Base-by-base conservation (phyloP, 345 rosid genomes). In the Rubroshorea leprosula region DNA sequence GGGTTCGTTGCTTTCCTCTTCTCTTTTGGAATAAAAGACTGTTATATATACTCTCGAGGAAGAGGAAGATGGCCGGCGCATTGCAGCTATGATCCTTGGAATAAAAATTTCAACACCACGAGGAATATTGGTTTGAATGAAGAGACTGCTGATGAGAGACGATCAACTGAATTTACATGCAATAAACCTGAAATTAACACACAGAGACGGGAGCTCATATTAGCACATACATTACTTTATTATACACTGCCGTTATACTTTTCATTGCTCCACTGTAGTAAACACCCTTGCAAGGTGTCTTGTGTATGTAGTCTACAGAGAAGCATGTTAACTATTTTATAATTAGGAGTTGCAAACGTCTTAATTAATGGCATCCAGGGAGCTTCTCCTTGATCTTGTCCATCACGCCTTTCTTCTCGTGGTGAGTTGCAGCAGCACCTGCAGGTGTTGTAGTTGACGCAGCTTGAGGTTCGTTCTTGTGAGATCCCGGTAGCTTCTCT, bases 321-420 rank as follows among this genome's bases (percentile, higher is more conserved):
- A 13, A 8, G 12, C 5, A 35, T 13, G n/a, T n/a, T n/a, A n/a
- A n/a, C n/a, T n/a, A n/a, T n/a, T n/a, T n/a, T n/a, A 2, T 29
- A 29, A 29, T 9, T 9, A 29, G 35, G 35, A 35, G 41, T 8
- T 2, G 1, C 5, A 49, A 16, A 45, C 31, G 21, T 61, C 23
- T 14, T 62, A 19, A n/a, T 14, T 62, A 19, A n/a, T 60, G 68
- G 44, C 58, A 61, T 8, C 86, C 85, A 8, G 91, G 87, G 56
- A 84, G 72, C 60, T 78, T 84, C 0, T 84, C 95, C 71, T 80
- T 83, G 65, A 87, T 84, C 76, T 83, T 83, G 10, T 80, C 92
- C 74, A 79, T 60, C 61, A 83, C 4, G 6, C 87, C 81, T 49
- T 80, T 87, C 81, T 85, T 80, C 78, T 84, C 80, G 1, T 77